Base-by-base conservation (phyloP, 169 alveolate species). In the Cryptosporidium muris region DNA sequence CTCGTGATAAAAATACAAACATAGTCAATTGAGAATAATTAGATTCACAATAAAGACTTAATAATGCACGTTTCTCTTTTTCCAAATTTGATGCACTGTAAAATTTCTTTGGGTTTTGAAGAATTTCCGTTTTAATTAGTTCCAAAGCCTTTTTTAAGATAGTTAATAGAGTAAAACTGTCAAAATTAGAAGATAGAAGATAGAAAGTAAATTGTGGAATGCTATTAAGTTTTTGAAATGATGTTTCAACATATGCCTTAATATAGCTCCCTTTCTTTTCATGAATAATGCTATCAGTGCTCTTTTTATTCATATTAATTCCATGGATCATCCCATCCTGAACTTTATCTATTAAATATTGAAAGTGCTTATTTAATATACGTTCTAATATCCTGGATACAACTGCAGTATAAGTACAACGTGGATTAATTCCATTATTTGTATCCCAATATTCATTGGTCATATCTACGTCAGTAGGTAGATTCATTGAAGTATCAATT, bases 191-290 rank as follows among this genome's bases (percentile, higher is more conserved):
- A 6, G 85, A 74, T 1, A 74, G 37, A 4, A 74, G 36, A 54
- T 74, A 74, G 9, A 74, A 40, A 3, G 85, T 74, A 25, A 74
- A 74, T 36, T 74, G 85, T 6, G 85, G 63, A 56, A 74, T 74
- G 1, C 85, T 74, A 36, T 74, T 74, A 14, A 74, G 16, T 42
- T 42, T 74, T 45, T 74, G 60, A 54, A 74, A 74, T 12, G 85
- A 74, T 8, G 2, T 68, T 34, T 74, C 85, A 2, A 49, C 68
- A 12, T 74, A 66, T 48, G 74, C 67, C 34, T 48, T 74, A 6
- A 74, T 45, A 36, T 47, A 5, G 25, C 25, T 34, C 4, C 1
- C n/a, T 42, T 14, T 12, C 16, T 34, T 45, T 2, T 45, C 43
- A 25, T 56, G 65, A 36, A 25, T 49, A 38, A 34, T 34, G 3